These are phyloP conservation scores for Turnera subulata DNA, from an alignment of 345 rosid species.

Conservation along the genomic window DNA sequence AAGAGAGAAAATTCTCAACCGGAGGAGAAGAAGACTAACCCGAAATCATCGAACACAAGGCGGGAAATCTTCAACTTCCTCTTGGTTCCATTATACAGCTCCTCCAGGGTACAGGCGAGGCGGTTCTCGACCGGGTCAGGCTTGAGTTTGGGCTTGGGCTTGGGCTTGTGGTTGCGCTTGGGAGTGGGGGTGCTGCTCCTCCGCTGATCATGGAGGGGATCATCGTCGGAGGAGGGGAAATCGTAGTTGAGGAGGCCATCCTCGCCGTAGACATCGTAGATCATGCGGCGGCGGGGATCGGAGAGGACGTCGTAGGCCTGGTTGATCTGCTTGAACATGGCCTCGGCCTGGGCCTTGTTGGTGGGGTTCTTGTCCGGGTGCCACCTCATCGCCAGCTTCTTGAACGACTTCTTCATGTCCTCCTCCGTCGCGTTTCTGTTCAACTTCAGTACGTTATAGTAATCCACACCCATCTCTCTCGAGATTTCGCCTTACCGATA, in stretches of 20 bases:
- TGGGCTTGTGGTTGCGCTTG: no score
- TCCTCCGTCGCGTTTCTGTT: slow-evolving; percentile 61
- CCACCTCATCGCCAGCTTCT: slow-evolving; percentile 79
- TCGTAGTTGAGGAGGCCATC: slow-evolving; percentile 45
- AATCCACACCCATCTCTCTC: slow-evolving; percentile 96
- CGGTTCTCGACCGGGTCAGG: no score
- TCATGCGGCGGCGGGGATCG: slow-evolving; percentile 74
- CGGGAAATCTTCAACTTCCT: slow-evolving; percentile 26
- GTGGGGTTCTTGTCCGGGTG: slow-evolving; percentile 87
- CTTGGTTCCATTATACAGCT: slow-evolving; percentile 21
- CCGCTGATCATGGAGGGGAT: no score
- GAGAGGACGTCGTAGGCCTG: slow-evolving; percentile 84
- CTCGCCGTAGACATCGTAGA: slow-evolving; percentile 80
- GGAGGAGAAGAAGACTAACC: slow-evolving; percentile 6
- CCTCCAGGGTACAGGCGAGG: slow-evolving; percentile 19
- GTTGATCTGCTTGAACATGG: slow-evolving; percentile 76
- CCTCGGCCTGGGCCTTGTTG: slow-evolving; percentile 70
- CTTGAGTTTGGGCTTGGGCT: no score
- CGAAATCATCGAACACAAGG: slow-evolving; percentile 25
- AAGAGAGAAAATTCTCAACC: not conserved
- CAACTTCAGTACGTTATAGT: slow-evolving; percentile 79
- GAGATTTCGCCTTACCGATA: no score
- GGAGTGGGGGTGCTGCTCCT: no score
- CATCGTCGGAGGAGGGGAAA: no score
- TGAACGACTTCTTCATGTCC: slow-evolving; percentile 71